These are phyloP conservation scores for Scedosporium boydii DNA, from an alignment of 2,329 filamentous ascomycete species.

Conservation along the genomic window DNA sequence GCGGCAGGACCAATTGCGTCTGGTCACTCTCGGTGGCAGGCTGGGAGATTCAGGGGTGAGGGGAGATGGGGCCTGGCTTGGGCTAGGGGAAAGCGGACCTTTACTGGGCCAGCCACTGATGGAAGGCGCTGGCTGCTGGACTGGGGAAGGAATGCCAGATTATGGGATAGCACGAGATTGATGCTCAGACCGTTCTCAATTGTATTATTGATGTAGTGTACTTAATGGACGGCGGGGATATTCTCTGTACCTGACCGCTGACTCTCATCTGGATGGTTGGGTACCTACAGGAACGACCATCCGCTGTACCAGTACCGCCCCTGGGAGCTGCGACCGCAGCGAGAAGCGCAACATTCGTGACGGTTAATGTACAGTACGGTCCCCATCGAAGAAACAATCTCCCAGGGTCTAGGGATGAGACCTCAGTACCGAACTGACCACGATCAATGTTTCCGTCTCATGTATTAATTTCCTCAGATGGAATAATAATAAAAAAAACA, in stretches of 20 bases:
- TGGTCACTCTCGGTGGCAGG: neutral
- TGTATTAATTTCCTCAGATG: too few species aligned
- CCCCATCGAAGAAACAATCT: neutral
- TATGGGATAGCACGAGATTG: neutral
- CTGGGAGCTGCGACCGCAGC: neutral
- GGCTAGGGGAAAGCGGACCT: constrained; percentile 7
- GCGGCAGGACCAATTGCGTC: constrained; percentile 18
- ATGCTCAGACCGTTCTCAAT: neutral
- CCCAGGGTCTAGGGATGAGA: neutral
- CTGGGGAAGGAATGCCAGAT: neutral
- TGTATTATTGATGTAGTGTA: neutral
- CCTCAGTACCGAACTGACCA: neutral
- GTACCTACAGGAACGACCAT: neutral
- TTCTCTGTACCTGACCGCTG: neutral
- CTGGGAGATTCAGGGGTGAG: constrained; percentile 14
- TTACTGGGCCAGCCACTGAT: neutral
- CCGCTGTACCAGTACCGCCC: neutral
- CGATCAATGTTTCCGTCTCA: too few species aligned
- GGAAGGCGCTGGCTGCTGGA: neutral
- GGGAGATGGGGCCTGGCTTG: constrained; percentile 4
- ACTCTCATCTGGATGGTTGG: neutral
- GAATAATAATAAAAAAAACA: too few species aligned
- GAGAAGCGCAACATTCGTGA: neutral
- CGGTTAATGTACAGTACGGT: neutral
- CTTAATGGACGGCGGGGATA: neutral